Percentiles rank a stretch among this genome's conserved stretches.
Conservation (phyloP, 2,329 filamentous ascomycete genomes). For the Teratosphaeria zuluensis region DNA sequence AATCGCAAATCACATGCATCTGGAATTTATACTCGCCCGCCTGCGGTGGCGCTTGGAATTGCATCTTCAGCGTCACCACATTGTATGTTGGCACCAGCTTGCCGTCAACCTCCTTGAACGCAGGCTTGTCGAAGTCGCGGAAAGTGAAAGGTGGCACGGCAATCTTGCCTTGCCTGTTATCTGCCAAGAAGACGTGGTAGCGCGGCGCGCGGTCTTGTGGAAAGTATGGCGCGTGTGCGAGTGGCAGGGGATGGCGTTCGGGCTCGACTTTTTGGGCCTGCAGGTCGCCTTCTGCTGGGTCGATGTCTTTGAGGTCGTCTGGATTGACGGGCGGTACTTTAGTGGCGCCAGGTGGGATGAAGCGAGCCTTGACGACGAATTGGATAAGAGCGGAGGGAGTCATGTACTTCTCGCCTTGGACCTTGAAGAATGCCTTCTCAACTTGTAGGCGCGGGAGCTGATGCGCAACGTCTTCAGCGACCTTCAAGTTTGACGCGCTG, state of each 20-base stretch:
- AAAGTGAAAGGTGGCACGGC: conserved; percentile 97
- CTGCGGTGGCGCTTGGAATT: conserved; percentile 90
- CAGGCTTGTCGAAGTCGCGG: conserved; percentile 78
- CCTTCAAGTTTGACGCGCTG: conserved; percentile 64
- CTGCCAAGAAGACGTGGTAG: conserved; percentile 92
- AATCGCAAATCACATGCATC: conserved; percentile 88
- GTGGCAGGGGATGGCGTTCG: conserved; percentile 63
- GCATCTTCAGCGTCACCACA: conserved; percentile 92
- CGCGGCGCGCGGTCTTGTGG: conserved; percentile 78
- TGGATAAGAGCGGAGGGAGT: conserved; percentile 88
- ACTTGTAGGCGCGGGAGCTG: conserved; percentile 78
- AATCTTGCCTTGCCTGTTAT: conserved; percentile 90
- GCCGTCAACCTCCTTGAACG: conserved; percentile 52
- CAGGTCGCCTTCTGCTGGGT: conserved; percentile 85
- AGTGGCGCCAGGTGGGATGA: conserved; percentile 75
- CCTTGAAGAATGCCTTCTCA: conserved; percentile 96
- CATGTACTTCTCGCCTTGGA: conserved; percentile 85
- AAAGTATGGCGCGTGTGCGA: conserved; percentile 86
- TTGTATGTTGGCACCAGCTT: conserved; percentile 70
- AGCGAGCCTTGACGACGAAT: conserved; percentile 87
- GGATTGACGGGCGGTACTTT: conserved; percentile 53
- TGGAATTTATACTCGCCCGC: conserved; percentile 89
- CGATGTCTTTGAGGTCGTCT: conserved; percentile 76
- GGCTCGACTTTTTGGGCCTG: conserved; percentile 64
- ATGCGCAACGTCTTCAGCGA: conserved; percentile 64